Base-by-base conservation (phyloP, 169 alveolate genomes). In the Cyclospora cayetanensis region DNA sequence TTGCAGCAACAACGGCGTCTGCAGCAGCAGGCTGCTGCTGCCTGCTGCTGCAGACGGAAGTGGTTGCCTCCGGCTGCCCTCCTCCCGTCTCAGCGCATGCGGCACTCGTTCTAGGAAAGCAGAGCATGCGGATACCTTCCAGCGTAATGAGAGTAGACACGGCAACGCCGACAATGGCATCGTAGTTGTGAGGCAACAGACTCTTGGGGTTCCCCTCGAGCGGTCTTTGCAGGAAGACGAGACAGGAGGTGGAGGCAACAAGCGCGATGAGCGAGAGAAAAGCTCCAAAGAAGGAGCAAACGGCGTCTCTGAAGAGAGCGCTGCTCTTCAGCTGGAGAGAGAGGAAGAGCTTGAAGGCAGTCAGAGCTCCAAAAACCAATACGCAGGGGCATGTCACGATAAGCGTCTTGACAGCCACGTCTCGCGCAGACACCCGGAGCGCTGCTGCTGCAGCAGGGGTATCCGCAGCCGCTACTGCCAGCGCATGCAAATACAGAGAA, bases 201-300 rank as follows among this genome's bases (percentile, higher is more conserved):
- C 34, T 4, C 70, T 29, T 22, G 9, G 34, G 34, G 29, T 20
- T 9, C 31, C 82, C 52, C 25, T 31, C 41, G 9, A 15, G 25
- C 11, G 46, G 79, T 22, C 79, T 29, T 22, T 42, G 42, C 2
- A 11, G 87, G 41, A 27, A 1, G 88, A 79, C 25, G 42, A 31
- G 74, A 1, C 72, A 52, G 42, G 50, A 42, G 1, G 52, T 50
- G 46, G 53, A 7, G 52, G 34, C 88, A 29, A 46, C 53, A 7
- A 42, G 72, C 7, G 88, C 70, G 29, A 79, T 46, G 12, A 79
- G 88, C 15, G 88, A 79, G 52, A 79, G 88, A 18, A 35, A 34
- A 20, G 50, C 72, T 42, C 72, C 68, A 70, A 46, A 79, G 12
- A 70, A 68, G 2, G 88, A 79, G 50, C 72, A 79, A 42, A 42